These are phyloP conservation scores for Paramarasmius palmivorus DNA, from an alignment of 1,284 basidiomycete species.

Conservation along the genomic window DNA sequence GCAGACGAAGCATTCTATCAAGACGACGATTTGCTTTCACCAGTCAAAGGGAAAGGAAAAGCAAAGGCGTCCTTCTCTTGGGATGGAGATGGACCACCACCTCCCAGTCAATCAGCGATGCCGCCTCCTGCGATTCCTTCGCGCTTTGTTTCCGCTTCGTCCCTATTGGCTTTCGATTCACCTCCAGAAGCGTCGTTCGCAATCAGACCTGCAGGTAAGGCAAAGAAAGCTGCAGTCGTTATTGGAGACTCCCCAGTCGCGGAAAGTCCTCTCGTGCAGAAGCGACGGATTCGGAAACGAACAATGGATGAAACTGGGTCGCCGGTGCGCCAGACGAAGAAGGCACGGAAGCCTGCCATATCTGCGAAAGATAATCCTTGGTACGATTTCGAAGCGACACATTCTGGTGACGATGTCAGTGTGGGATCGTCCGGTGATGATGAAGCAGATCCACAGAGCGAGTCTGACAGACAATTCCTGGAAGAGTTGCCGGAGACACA, in stretches of 20 bases:
- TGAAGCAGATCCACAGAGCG: constrained; percentile 56
- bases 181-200: constrained; percentile 53
- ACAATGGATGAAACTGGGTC: not conserved
- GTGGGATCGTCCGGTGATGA: constrained; percentile 58
- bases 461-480: constrained; percentile 71
- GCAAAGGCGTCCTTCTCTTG: not conserved
- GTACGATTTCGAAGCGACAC: constrained; percentile 68
- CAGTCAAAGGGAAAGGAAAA: not conserved
- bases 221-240: constrained; percentile 12
- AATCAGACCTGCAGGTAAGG: constrained; percentile 44
- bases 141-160: not conserved
- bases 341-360: constrained; percentile 26
- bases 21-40: not conserved
- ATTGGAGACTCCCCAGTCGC: constrained; percentile 34
- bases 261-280: constrained; percentile 9
- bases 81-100: not conserved
- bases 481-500: constrained; percentile 71
- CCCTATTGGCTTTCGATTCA: constrained; percentile 17
- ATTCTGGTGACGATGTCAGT: constrained; percentile 80
- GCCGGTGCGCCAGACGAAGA: constrained; percentile 28
- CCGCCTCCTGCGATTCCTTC: constrained; percentile 36
- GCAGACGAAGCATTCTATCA: not conserved
- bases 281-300: constrained; percentile 9
- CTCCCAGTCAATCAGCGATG: constrained; percentile 28
- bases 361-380: constrained; percentile 47